Conservation (phyloP, 768 basidiomycete species). For the Sarcomyxa edulis region DNA sequence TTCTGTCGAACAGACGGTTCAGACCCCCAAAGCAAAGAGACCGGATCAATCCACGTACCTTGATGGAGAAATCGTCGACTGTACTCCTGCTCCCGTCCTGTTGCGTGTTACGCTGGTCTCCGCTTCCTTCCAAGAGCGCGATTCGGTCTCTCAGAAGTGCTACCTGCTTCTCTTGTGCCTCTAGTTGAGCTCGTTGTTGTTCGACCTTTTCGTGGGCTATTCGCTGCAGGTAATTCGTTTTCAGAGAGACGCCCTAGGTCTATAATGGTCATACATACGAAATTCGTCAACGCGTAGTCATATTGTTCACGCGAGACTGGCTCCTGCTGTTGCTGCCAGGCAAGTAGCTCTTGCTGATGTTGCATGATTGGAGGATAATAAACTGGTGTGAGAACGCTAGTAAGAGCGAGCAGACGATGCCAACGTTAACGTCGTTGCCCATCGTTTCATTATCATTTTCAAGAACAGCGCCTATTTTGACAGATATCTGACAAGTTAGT, state of each 20-base stretch:
- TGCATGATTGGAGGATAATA: too few species aligned
- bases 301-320: constrained; percentile 62
- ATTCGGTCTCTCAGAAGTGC: constrained; percentile 69
- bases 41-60: constrained; percentile 37
- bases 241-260: background rate
- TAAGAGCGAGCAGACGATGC: too few species aligned
- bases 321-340: constrained; percentile 24
- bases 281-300: constrained; percentile 79
- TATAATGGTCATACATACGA: constrained; percentile 38
- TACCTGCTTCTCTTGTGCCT: constrained; percentile 81
- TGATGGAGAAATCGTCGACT: constrained; percentile 86
- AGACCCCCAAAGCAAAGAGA: constrained; percentile 6
- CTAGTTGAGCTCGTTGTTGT: constrained; percentile 70
- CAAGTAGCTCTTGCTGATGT: constrained; percentile 21
- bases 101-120: constrained; percentile 26
- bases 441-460: too few species aligned
- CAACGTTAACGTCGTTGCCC: too few species aligned
- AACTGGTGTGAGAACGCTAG: too few species aligned
- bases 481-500: too few species aligned
- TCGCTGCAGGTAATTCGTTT: constrained; percentile 47
- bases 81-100: constrained; percentile 51
- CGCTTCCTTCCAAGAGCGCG: constrained; percentile 64
- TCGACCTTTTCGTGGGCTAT: constrained; percentile 90
- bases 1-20: constrained; percentile 40
- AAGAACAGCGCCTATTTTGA: too few species aligned